Percentiles rank a stretch among this genome's conserved stretches.
Conservation (phyloP, 352 stramenopile genomes). For the Blastocystis sp. region DNA sequence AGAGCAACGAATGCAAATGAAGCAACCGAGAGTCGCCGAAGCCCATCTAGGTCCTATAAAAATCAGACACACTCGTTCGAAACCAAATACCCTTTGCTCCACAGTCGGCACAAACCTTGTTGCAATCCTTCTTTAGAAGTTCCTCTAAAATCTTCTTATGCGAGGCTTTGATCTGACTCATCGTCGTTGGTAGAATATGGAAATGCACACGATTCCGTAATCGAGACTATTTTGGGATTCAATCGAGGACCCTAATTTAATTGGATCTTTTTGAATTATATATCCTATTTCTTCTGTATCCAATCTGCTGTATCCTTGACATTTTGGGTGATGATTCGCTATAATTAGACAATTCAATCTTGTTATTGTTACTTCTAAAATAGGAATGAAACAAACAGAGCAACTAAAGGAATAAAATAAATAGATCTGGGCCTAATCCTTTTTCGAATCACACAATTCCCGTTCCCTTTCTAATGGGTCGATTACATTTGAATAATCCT, state of each 20-base stretch:
- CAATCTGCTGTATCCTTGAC: no score
- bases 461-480: constrained; percentile 23
- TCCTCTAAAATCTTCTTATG: constrained; percentile 62
- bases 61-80: not conserved
- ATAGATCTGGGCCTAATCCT: not conserved
- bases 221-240: not conserved
- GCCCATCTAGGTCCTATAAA: constrained; percentile 77
- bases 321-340: no score
- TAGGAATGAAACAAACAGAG: no score
- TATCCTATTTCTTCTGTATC: no score
- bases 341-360: no score
- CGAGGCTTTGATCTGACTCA: constrained; percentile 57
- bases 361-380: no score
- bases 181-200: not conserved
- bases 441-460: not conserved
- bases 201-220: not conserved
- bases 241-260: not conserved
- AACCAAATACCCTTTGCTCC: constrained; percentile 43
- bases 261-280: no score
- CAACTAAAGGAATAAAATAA: no score
- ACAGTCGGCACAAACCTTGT: constrained; percentile 60
- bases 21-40: constrained; percentile 83
- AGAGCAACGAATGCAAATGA: constrained; percentile 86
- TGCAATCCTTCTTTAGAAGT: constrained; percentile 62
- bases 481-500: constrained; percentile 24